These are phyloP conservation scores for Ceratobasidium sp. DNA, from an alignment of 1,284 basidiomycete species.

Conservation along the genomic window DNA sequence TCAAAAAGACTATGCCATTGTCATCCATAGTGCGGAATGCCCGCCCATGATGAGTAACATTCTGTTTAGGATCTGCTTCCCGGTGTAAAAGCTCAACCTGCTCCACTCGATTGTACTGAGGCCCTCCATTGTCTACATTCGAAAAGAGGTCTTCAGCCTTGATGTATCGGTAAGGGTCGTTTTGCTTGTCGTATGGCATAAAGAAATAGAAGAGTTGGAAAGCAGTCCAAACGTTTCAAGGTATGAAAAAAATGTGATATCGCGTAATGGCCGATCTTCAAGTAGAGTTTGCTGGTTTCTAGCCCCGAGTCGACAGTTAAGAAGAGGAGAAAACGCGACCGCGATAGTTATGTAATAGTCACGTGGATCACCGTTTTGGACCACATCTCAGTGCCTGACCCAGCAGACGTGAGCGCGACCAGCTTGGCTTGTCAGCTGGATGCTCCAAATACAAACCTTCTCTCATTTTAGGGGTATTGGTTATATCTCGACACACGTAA, in stretches of 20 bases:
- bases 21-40: conserved; percentile 2
- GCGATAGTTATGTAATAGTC: neutral
- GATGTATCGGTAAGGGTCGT: conserved; percentile 16
- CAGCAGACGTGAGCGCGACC: too few relatives aligned
- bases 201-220: too few relatives aligned
- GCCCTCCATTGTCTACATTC: neutral
- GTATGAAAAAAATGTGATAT: neutral
- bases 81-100: neutral
- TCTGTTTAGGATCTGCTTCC: neutral
- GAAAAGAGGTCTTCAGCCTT: conserved; percentile 10
- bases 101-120: neutral
- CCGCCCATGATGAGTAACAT: neutral
- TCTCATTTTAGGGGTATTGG: too few relatives aligned
- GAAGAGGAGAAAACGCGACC: neutral
- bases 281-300: neutral
- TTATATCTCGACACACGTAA: too few relatives aligned
- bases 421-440: too few relatives aligned
- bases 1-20: conserved; percentile 17
- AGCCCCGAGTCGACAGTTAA: neutral
- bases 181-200: conserved; percentile 22
- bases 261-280: neutral
- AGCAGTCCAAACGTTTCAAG: too few relatives aligned
- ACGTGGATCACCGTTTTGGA: neutral
- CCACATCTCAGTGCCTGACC: neutral
- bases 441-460: too few relatives aligned